Evolutionary conservation across 2,329 filamentous ascomycete species (phyloP), one percentile per base, ranked within the genome.

Genomic region (Alternaria viburni): DNA sequence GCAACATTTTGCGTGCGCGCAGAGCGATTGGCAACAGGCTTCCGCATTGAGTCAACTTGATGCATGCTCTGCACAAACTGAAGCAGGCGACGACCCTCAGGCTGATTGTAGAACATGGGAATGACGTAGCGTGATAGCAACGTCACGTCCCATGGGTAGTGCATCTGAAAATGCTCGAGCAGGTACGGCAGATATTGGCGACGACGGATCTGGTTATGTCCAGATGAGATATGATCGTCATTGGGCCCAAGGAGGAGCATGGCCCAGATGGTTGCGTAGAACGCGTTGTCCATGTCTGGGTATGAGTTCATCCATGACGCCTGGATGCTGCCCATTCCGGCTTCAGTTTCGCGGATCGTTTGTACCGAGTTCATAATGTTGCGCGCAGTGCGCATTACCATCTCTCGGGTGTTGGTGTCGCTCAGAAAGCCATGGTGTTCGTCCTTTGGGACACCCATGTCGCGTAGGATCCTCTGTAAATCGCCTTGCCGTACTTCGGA

Each of bases 341-440:
- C 68, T 50, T 77, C 69, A 1, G 68, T 67, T 45, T 76, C 71
- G 23, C 74, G 80, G 9, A 80, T 77, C 61, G 87, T 83, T 72
- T 89, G 84, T 47, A 93, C 83, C 1, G 91, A 92, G 49, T 89
- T 89, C 71, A 91, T 86, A 68, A 98, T 94, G 79, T 97, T 97
- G 70, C 90, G 89, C 13, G 90, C 89, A 10, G 91, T 91, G 57
- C 93, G 89, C 70, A 92, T 84, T 8, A 93, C 88, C 68, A 97
- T 88, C 59, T 90, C 87, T 3, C 87, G 82, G 2, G 88, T 87
- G 1, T 85, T 82, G 1, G 92, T 90, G 10, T 91, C 87, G 4
- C 84, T 83, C 19, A 97, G 83, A 69, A 91, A 90, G 81, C 83
- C 63, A 70, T 75, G 64, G 80, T 81, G 76, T 28, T 81, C 76